phyloP scores from a whole-genome alignment of 2,329 filamentous ascomycete genomes.

The Aspergillus pseudotamarii region DNA sequence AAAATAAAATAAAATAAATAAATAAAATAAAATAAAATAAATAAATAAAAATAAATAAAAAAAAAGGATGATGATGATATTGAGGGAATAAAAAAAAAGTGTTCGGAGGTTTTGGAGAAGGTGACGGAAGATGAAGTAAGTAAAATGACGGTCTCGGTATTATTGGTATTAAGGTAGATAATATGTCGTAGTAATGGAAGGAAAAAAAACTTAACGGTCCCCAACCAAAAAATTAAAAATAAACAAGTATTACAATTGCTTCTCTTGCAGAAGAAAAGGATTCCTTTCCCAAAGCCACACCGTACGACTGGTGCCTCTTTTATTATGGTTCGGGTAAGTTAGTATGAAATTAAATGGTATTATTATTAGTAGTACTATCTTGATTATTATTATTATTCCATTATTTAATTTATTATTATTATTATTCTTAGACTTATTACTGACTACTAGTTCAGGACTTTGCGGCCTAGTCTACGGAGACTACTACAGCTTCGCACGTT shows the following conservation, averaged over 20 bases:
- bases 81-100: conserved; percentile 7
- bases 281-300: neutral
- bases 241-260: neutral
- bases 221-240: neutral
- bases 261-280: neutral
- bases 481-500: conserved; percentile 22
- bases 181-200: neutral
- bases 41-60: too few species aligned
- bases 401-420: neutral
- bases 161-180: neutral
- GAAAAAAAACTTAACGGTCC: neutral
- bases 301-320: neutral
- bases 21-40: neutral
- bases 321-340: neutral
- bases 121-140: conserved; percentile 3
- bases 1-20: too few species aligned
- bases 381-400: neutral
- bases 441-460: conserved; percentile 13
- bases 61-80: conserved; percentile 1
- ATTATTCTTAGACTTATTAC: conserved; percentile 7
- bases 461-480: neutral
- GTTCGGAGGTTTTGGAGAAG: conserved; percentile 6
- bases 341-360: neutral
- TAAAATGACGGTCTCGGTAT: neutral
- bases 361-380: neutral